A percentile compares a stretch with the other conserved stretches of the same genome.
Evolutionary conservation across 208 protist species (phyloP).

Genomic region (Trichomonas vaginalis): DNA sequence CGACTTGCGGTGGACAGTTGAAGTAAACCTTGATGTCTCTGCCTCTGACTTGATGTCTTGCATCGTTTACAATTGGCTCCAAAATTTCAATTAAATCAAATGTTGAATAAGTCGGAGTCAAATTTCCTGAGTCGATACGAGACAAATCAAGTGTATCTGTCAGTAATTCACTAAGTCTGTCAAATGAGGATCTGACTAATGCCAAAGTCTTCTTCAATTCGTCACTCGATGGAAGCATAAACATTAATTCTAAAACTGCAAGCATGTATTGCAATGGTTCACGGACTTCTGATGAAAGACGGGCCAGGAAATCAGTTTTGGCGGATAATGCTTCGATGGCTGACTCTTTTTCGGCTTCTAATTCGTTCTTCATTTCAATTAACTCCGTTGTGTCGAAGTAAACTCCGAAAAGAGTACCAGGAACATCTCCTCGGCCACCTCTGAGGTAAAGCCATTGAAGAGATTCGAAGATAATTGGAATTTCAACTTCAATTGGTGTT

Average conservation of each 20-base stretch:
- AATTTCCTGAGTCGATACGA: background rate
- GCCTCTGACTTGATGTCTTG: background rate
- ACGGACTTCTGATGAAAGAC: background rate
- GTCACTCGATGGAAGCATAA: background rate
- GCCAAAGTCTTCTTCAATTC: background rate
- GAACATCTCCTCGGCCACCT: background rate
- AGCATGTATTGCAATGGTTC: background rate
- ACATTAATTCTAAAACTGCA: background rate
- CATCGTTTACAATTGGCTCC: background rate
- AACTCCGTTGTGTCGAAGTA: background rate
- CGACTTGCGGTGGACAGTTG: background rate
- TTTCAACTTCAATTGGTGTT: background rate
- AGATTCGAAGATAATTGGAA: background rate
- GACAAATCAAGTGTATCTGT: background rate
- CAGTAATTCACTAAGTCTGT: background rate
- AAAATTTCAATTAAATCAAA: background rate
- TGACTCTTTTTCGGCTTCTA: background rate
- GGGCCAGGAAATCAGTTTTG: background rate
- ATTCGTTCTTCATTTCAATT: background rate
- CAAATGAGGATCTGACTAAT: background rate
- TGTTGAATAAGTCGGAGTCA: background rate
- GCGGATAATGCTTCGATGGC: background rate
- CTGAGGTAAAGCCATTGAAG: background rate
- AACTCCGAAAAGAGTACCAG: background rate
- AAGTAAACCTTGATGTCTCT: background rate